Evolutionary conservation across 2,329 filamentous ascomycete genomes (phyloP), one percentile per base, ranked within the genome.

Genomic region (Setomelanomma holmii): DNA sequence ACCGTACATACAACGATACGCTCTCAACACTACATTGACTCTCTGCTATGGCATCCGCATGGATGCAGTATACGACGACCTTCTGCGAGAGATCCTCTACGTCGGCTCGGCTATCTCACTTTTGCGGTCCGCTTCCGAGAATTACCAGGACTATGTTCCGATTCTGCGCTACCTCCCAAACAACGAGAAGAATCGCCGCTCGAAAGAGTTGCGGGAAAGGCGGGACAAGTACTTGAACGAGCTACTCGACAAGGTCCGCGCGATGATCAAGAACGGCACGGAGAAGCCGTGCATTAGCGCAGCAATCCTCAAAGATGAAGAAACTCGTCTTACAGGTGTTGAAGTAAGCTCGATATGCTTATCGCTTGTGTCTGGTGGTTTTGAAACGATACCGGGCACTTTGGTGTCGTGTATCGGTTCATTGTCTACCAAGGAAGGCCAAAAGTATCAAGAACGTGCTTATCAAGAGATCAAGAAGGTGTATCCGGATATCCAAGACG

Each of bases 21-120:
- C 80, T 0, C 71, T 84, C 7, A 84, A 83, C 64, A 83, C 81
- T 0, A 83, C 80, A 0, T 66, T 84, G 16, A 84, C 81, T 0
- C 74, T 84, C 1, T 83, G 80, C 60, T 84, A 84, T 45, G 81
- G 81, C 0, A 82, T 83, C 34, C 76, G 81, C 1, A 84, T 84
- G 81, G 80, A 83, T 59, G 75, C 70, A 4, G 78, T 82, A 0
- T 82, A 81, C 56, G 82, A 83, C 45, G 75, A 76, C 1, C 68
- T 84, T 40, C 67, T 84, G 7, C 74, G 80, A 4, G 81, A 83
- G 62, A 82, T 84, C 30, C 71, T 83, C 0, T 70, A 83, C 52
- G 81, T 84, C 4, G 81, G 80, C 1, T 81, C 78, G 0, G 79
- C 80, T 0, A 83, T 84, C 41, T 79, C 75, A 1, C 70, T 83